Evolutionary conservation across 2,329 filamentous ascomycete genomes (phyloP), one percentile per base, ranked within the genome.

Genomic region (Coleophoma crateriformis): DNA sequence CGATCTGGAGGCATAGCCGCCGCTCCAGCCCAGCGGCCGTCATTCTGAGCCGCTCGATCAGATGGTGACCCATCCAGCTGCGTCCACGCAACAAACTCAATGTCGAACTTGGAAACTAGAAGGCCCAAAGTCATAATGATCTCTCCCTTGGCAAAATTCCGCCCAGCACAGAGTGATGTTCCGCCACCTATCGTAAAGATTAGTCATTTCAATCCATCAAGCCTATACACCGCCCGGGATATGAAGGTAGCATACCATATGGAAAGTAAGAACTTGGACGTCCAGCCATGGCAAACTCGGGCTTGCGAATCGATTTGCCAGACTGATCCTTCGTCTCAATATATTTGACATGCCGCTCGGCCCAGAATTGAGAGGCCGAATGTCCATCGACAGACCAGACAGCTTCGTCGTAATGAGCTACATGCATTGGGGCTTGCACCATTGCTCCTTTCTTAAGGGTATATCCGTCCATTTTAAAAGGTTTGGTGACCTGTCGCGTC

Each of bases 341-440:
- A 35, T 44, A 34, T 19, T 47, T 46, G 5, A 54, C 10, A 22
- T 47, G 32, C 39, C 51, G 13, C 43, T 48, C 49, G 3, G 46
- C 39, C 37, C 45, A 51, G 35, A 55, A 51, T 27, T 40, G 22
- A 14, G 33, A 40, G 3, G 44, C 51, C 7, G 48, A 44, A 14
- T 49, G 40, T 13, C 13, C 48, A 14, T 5, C 22, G 7, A 4
- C 27, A 2, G 33, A 41, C 43, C 44, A 49, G 22, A 43, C 17
- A 3, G 5, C 34, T 4, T 58, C 46, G 41, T 65, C 60, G 27
- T 58, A 59, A 34, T 65, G 63, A 11, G 54, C 54, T 20, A 64
- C 48, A 47, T 52, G 61, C 1, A 57, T 60, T 15, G 66, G 60
- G 12, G 61, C 59, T 38, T 67, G 61, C 11, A 66, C 48, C 10